Base-by-base conservation (phyloP, 208 protist species). In the Leishmania arabica region DNA sequence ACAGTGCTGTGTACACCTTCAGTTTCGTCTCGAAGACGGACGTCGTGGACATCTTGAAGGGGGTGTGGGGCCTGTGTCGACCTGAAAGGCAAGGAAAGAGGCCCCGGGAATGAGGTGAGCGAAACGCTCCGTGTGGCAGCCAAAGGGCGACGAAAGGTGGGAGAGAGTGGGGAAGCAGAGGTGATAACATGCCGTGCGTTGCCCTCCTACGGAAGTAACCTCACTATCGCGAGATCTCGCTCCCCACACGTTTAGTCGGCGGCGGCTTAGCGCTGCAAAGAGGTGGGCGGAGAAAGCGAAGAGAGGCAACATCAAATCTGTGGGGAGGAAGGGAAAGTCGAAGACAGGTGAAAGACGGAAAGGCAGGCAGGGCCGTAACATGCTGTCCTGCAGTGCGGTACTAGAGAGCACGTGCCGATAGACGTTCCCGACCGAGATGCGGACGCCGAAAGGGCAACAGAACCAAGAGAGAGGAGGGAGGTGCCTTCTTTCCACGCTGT, bases 221-320 rank as follows among this genome's bases (percentile, higher is more conserved):
- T n/a, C 19, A 37, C 49, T 1, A 42, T 1, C 15, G 21, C 31
- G 13, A 47, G 37, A 70, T 42, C 6, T 21, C 37, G 31, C 31
- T 70, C 19, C 42, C 40, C 56, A 24, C 19, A 75, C 45, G 45
- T 81, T 68, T 64, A 62, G 54, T 66, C 65, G 64, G 82, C 75
- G 40, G 19, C 9, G 58, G 4, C 8, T 75, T 9, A 37, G 34
- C 73, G 11, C 1, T 64, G 49, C 31, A 64, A 77, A 27, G 73
- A 2, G 19, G 71, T 9, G 71, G 27, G 31, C 11, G 45, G 3
- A 54, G 69, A 19, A 62, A 68, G 13, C n/a, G 34, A 49, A 69
- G 42, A 53, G 19, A 77, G 11, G 65, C n/a, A 17, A 40, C 21
- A 66, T 0, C 5, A 17, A 13, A 37, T 31, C 27, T 3, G 31